Conservation (phyloP, 2,329 filamentous ascomycete species). For the Nemania sp. region DNA sequence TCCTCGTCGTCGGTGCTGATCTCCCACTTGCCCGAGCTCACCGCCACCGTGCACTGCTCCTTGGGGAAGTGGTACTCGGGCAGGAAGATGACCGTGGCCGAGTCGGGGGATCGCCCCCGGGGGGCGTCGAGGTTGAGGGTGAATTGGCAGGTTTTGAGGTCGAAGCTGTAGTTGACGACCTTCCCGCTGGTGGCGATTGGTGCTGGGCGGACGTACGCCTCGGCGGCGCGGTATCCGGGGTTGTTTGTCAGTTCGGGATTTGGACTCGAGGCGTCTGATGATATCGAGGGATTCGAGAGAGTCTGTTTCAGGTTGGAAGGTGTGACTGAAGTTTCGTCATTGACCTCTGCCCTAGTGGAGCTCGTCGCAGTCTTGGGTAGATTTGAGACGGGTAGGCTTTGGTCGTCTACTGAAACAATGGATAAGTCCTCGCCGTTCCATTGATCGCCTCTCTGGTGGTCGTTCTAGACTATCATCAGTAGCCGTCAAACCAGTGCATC, state of each 20-base stretch:
- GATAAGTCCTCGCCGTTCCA: slow-evolving; percentile 99
- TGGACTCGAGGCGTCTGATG: slow-evolving; percentile 64
- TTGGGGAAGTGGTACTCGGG: slow-evolving; percentile 94
- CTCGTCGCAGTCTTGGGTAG: slow-evolving; percentile 59
- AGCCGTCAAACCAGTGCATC: slow-evolving; percentile 37
- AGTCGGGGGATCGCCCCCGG: slow-evolving; percentile 68
- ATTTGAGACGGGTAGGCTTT: slow-evolving; percentile 65
- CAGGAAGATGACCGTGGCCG: slow-evolving; percentile 84
- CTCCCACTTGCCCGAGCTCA: slow-evolving; percentile 90
- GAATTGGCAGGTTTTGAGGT: slow-evolving; percentile 83
- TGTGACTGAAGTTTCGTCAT: slow-evolving; percentile 71
- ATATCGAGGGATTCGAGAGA: slow-evolving; percentile 75
- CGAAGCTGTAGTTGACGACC: slow-evolving; percentile 80
- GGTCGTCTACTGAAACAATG: slow-evolving; percentile 88
- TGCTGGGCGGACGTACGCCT: slow-evolving; percentile 90
- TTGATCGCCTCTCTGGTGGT: slow-evolving; percentile 88
- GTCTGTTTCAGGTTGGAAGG: slow-evolving; percentile 81
- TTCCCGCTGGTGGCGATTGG: slow-evolving; percentile 81
- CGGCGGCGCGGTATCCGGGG: slow-evolving; percentile 86
- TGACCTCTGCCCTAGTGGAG: slow-evolving; percentile 55
- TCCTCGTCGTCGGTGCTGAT: slow-evolving; percentile 80
- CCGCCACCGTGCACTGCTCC: slow-evolving; percentile 76
- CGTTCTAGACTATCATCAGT: slow-evolving; percentile 68
- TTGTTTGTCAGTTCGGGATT: slow-evolving; percentile 70
- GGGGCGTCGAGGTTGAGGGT: slow-evolving; percentile 75